phyloP scores from a whole-genome alignment of 2,329 filamentous ascomycete species.

The Colletotrichum zoysiae region DNA sequence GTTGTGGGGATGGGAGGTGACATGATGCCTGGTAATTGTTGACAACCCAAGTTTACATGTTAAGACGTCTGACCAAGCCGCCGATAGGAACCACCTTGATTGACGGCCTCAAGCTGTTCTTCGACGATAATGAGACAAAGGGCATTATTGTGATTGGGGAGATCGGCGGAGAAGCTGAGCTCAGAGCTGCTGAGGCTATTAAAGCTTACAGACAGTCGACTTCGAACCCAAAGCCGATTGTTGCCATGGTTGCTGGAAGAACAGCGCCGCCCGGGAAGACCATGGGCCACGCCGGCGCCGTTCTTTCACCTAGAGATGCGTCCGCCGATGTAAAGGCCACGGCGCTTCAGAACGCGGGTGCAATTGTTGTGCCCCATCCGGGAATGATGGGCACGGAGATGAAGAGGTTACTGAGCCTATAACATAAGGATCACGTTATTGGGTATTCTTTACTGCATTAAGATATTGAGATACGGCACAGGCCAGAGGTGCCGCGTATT shows the following conservation, averaged over 20 bases:
- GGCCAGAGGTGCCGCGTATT: too few species aligned
- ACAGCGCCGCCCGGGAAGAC: slow-evolving; percentile 70
- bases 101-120: slow-evolving; percentile 76
- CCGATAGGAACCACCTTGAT: slow-evolving; percentile 72
- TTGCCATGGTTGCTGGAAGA: slow-evolving; percentile 75
- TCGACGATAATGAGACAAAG: slow-evolving; percentile 75
- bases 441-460: too few species aligned
- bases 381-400: slow-evolving; percentile 54
- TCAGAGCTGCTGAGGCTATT: slow-evolving; percentile 80
- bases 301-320: slow-evolving; percentile 53
- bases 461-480: too few species aligned
- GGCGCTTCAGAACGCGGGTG: slow-evolving; percentile 53
- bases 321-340: slow-evolving; percentile 51
- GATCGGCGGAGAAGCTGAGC: slow-evolving; percentile 77
- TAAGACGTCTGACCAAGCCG: background rate
- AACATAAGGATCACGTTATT: background rate
- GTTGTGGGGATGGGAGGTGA: slow-evolving; percentile 85
- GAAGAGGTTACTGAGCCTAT: slow-evolving; percentile 47
- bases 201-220: slow-evolving; percentile 70
- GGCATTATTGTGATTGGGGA: slow-evolving; percentile 81
- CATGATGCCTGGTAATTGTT: slow-evolving; percentile 70
- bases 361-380: slow-evolving; percentile 54
- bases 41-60: background rate
- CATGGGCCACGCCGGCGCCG: slow-evolving; percentile 82
- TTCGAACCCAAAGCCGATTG: slow-evolving; percentile 70